Percentiles rank a stretch among this genome's conserved stretches.
phyloP scores from a whole-genome alignment of 768 basidiomycete species.

The Phaffia australis region DNA sequence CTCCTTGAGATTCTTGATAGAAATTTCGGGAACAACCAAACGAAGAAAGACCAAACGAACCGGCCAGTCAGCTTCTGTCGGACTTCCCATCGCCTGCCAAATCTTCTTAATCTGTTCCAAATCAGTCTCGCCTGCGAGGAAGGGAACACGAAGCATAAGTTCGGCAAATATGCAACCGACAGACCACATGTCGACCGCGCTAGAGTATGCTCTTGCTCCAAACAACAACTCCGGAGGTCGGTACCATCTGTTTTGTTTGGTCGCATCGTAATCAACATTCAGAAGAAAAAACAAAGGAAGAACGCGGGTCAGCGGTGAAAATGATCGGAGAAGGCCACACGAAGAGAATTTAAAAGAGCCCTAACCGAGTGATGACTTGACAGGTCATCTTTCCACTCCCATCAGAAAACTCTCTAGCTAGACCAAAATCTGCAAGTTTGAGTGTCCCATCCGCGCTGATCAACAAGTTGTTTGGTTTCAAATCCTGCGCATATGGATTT shows the following conservation, averaged over 20 bases:
- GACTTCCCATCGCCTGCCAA: slow-evolving; percentile 88
- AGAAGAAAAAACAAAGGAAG: not conserved
- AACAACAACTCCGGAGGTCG: slow-evolving; percentile 91
- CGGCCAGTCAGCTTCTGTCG: slow-evolving; percentile 95
- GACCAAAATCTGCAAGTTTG: slow-evolving; percentile 97
- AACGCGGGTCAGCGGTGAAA: not conserved
- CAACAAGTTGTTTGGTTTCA: slow-evolving; percentile 97
- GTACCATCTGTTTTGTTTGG: slow-evolving; percentile 63
- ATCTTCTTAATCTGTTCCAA: slow-evolving; percentile 93
- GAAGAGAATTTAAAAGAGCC: slow-evolving; percentile 14
- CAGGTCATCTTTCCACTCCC: slow-evolving; percentile 94
- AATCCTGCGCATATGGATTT: slow-evolving; percentile 51
- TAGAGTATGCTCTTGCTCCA: slow-evolving; percentile 78
- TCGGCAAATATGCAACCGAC: slow-evolving; percentile 97
- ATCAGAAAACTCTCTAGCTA: slow-evolving; percentile 91
- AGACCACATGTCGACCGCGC: slow-evolving; percentile 92
- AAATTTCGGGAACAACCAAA: not conserved
- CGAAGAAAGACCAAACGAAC: slow-evolving; percentile 52
- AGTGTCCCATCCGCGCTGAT: slow-evolving; percentile 80
- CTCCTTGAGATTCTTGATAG: not conserved
- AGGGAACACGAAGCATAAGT: slow-evolving; percentile 89
- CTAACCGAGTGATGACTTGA: slow-evolving; percentile 91
- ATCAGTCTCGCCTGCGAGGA: slow-evolving; percentile 87
- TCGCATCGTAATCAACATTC: not conserved
- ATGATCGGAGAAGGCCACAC: slow-evolving; percentile 1